Evolutionary conservation across 495 filamentous ascomycete species (phyloP), one percentile per base, ranked within the genome.

Genomic region (Penicillium paradoxum): DNA sequence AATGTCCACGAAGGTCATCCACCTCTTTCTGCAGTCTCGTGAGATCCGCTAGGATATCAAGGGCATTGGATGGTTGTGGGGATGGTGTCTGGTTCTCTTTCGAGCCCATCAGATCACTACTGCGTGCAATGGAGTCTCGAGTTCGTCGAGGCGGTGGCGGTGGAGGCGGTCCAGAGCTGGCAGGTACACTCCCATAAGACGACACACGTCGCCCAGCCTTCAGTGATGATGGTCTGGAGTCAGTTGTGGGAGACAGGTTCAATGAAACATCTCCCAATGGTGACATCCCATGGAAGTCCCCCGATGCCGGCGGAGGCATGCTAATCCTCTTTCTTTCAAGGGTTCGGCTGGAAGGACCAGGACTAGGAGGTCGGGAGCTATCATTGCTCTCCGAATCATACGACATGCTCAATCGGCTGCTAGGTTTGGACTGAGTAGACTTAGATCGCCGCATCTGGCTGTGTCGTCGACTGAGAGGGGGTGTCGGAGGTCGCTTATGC

Each of bases 11-110:
- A 30, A 88, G 63, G 42, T 82, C 83, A 68, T 90, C 85, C 40
- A 90, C 86, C 63, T 90, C 86, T 66, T 76, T 79, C 66, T 86
- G 86, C 51, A 90, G 65, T 41, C 81, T 79, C 6, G 80, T 74
- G 32, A 90, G 69, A 68, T 88, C 84, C 2, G 84, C 86, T 51
- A 90, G 55, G 36, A 88, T 83, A 62, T 85, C 81, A 27, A 68
- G 72, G 4, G 72, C 74, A 42, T 74, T 70, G 9, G 66, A 70
- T 11, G 67, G 59, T 32, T 68, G 55, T 13, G 67, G 62, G 7
- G 63, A 24, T 33, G 64, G 58, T 1, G 44, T 18, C 46, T 49
- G 33, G 4, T 58, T 47, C 38, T 61, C 69, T 53, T 60, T 64
- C 32, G 59, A 51, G 1, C 48, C 44, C 15, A 58, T 49, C 33